These are phyloP conservation scores for Cryphonectria nitschkei DNA, from an alignment of 2,329 filamentous ascomycete species.

Conservation along the genomic window DNA sequence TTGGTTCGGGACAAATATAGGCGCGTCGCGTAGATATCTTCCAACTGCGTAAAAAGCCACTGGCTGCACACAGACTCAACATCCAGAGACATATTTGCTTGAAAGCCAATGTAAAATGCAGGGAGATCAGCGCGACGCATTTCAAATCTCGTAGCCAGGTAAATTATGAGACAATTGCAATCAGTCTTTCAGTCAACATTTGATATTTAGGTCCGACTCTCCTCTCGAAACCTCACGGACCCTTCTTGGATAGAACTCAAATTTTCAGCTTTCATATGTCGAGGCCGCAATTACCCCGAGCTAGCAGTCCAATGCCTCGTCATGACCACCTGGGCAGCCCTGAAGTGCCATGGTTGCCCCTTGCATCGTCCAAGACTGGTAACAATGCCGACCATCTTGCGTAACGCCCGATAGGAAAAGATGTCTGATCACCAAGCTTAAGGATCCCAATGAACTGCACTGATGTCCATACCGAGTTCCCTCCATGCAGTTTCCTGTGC, in stretches of 20 bases:
- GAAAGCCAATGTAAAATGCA: background rate
- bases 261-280: background rate
- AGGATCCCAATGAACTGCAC: background rate
- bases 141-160: background rate
- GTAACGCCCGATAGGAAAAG: background rate
- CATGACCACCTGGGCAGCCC: no score
- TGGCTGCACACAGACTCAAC: background rate
- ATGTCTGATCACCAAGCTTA: background rate
- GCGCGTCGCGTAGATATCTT: no score
- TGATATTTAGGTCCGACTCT: background rate
- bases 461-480: slow-evolving; percentile 3
- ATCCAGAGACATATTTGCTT: background rate
- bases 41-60: background rate
- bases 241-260: background rate
- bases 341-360: no score
- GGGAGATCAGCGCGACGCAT: no score
- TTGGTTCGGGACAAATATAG: background rate
- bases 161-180: background rate
- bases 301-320: no score
- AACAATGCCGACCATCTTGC: no score
- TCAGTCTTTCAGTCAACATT: background rate
- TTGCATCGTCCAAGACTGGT: no score
- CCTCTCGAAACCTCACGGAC: no score
- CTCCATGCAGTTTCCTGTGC: slow-evolving; percentile 8
- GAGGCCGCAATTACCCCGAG: background rate